A percentile compares a stretch with the other conserved stretches of the same genome.
phyloP scores from a whole-genome alignment of 192 early-diverging fungal genomes.

The Linnemannia hyalina region DNA sequence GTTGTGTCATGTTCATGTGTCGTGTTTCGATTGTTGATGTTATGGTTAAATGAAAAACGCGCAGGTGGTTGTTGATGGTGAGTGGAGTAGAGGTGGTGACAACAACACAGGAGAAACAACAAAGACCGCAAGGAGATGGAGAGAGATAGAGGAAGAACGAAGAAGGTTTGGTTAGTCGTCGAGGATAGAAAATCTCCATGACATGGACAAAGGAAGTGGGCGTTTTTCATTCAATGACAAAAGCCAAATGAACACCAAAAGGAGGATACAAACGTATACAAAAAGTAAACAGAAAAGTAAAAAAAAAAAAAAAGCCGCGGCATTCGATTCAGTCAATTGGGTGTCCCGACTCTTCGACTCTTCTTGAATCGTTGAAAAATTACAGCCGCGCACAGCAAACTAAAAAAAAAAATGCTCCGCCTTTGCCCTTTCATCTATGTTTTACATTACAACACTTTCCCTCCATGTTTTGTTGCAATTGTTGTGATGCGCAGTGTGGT shows the following conservation, averaged over 20 bases:
- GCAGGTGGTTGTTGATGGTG: background rate
- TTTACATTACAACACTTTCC: background rate
- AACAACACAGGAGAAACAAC: background rate
- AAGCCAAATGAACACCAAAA: background rate
- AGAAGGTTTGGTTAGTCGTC: background rate
- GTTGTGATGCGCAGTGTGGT: background rate
- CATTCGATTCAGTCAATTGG: background rate
- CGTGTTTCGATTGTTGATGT: background rate
- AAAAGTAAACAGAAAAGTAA: background rate
- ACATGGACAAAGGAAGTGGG: background rate
- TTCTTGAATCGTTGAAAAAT: background rate
- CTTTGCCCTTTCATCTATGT: background rate
- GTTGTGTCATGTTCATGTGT: background rate
- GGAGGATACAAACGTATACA: background rate
- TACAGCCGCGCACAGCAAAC: conserved; percentile 8
- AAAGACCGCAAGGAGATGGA: background rate
- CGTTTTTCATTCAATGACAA: background rate
- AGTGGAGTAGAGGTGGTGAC: background rate
- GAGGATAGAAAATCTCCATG: background rate
- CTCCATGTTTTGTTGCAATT: background rate
- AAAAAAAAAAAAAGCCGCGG: background rate
- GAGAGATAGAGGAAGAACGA: background rate
- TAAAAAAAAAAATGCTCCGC: conserved; percentile 6
- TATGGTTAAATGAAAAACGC: background rate
- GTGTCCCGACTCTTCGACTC: conserved; percentile 3